A percentile compares a stretch with the other conserved stretches of the same genome.
Conservation (phyloP, 768 basidiomycete species). For the Leucocoprinus leucothites region DNA sequence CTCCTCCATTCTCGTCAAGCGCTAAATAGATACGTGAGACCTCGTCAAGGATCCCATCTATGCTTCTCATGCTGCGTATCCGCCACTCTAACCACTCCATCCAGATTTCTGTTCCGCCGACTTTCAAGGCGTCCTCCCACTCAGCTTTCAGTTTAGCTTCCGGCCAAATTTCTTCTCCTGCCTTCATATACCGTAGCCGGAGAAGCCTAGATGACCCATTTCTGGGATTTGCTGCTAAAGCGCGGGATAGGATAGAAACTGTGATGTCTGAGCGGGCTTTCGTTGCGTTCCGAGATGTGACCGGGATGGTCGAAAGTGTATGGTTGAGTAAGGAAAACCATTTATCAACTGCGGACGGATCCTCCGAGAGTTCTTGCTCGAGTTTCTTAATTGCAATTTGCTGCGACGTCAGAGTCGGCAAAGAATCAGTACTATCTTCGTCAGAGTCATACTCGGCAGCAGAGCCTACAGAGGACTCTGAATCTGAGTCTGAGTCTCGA, state of each 20-base stretch:
- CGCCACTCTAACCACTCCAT: conserved; percentile 83
- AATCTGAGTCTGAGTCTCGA: conserved; percentile 27
- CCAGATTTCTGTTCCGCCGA: conserved; percentile 58
- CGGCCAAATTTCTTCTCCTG: conserved; percentile 73
- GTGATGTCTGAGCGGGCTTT: conserved; percentile 71
- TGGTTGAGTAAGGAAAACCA: conserved; percentile 69
- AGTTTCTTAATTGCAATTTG: conserved; percentile 58
- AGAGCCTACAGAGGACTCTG: conserved; percentile 29
- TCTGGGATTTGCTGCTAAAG: conserved; percentile 50
- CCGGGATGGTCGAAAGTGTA: conserved; percentile 59
- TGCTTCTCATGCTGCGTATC: conserved; percentile 44
- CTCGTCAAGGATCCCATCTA: conserved; percentile 53
- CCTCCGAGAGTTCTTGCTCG: conserved; percentile 46
- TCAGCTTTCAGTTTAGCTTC: conserved; percentile 51
- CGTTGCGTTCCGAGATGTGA: conserved; percentile 63
- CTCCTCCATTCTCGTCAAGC: conserved; percentile 29
- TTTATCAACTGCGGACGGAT: conserved; percentile 49
- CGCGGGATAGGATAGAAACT: conserved; percentile 62
- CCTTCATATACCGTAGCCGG: conserved; percentile 61
- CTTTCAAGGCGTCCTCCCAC: conserved; percentile 65
- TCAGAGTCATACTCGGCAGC: conserved; percentile 33
- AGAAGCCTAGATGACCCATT: conserved; percentile 50
- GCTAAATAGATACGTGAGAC: conserved; percentile 43
- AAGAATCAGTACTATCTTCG: conserved; percentile 28
- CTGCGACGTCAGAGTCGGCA: conserved; percentile 43